These are phyloP conservation scores for Aspergillus eucalypticola DNA, from an alignment of 2,329 filamentous ascomycete species.

Conservation along the genomic window DNA sequence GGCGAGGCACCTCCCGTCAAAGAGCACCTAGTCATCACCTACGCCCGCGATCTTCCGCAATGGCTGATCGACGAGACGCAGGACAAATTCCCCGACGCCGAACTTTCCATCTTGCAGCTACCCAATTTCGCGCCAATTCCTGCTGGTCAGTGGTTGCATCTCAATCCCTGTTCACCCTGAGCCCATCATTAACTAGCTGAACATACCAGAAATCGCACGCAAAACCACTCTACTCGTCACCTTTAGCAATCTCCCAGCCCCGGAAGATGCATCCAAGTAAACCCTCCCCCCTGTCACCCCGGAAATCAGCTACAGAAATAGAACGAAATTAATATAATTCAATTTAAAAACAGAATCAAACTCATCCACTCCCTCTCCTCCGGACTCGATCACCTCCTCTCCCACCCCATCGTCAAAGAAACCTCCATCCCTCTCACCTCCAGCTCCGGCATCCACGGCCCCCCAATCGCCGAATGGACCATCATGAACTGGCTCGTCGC, in stretches of 20 bases:
- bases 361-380: conserved; percentile 61
- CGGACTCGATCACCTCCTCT: conserved; percentile 56
- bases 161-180: background rate
- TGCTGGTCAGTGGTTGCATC: conserved; percentile 20
- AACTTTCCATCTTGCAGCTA: conserved; percentile 22
- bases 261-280: conserved; percentile 32
- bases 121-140: conserved; percentile 21
- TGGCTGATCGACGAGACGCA: conserved; percentile 20
- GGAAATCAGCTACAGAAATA: background rate
- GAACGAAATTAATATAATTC: background rate
- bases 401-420: conserved; percentile 55
- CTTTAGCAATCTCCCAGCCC: conserved; percentile 26
- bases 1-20: conserved; percentile 20
- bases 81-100: conserved; percentile 25
- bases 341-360: conserved; percentile 35
- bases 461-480: conserved; percentile 68
- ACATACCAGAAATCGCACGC: conserved; percentile 22
- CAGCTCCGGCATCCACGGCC: conserved; percentile 59
- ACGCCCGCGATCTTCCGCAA: conserved; percentile 18
- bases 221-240: conserved; percentile 30
- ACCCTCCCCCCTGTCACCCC: background rate
- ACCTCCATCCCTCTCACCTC: conserved; percentile 57
- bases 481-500: conserved; percentile 62
- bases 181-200: background rate
- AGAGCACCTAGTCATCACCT: conserved; percentile 28